Conservation (phyloP, 805 yeast species). For the Blastobotrys parvus region DNA sequence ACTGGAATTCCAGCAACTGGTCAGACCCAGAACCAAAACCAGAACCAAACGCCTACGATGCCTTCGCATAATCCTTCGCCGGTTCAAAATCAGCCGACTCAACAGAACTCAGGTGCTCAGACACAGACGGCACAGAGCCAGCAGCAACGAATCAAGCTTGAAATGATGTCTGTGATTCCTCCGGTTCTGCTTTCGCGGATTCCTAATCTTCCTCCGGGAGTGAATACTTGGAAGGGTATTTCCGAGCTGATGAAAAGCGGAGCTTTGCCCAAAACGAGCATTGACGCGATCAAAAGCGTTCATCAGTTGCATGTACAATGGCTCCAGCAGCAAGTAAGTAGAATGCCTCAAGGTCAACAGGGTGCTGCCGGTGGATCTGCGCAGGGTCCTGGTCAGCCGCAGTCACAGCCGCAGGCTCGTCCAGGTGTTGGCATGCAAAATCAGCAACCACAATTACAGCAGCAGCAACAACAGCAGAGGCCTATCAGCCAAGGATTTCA, state of each 20-base stretch:
- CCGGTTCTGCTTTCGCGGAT: constrained; percentile 52
- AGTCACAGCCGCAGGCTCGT: constrained; percentile 6
- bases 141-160: background rate
- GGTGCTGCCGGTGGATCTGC: background rate
- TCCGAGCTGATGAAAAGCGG: constrained; percentile 54
- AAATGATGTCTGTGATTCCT: constrained; percentile 67
- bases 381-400: constrained; percentile 9
- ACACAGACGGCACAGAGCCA: constrained; percentile 4
- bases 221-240: constrained; percentile 74
- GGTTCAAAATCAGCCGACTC: constrained; percentile 17
- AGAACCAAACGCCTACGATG: constrained; percentile 5
- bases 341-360: background rate
- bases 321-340: constrained; percentile 10
- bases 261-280: constrained; percentile 47
- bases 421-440: background rate
- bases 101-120: constrained; percentile 12
- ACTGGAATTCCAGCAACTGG: background rate
- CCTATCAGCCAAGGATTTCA: constrained; percentile 2
- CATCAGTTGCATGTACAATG: constrained; percentile 36
- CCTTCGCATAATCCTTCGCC: background rate
- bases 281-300: constrained; percentile 54
- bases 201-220: constrained; percentile 71
- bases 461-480: constrained; percentile 4
- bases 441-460: constrained; percentile 4
- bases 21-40: background rate